Evolutionary conservation across 371 early-diverging fungal species (phyloP), one percentile per base, ranked within the genome.

Genomic region (Rhizopus sp.): DNA sequence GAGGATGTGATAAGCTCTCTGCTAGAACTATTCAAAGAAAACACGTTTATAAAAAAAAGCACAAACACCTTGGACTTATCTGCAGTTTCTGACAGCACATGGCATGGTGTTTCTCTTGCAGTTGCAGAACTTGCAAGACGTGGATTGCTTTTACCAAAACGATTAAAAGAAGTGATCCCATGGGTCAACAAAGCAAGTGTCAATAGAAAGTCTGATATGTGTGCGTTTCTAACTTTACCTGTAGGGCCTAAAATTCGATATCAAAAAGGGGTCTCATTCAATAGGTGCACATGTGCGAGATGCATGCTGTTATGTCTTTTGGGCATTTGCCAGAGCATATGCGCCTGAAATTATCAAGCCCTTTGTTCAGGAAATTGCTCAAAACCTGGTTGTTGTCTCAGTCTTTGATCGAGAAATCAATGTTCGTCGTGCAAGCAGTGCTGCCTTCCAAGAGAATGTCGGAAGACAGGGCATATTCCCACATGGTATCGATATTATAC

Each of bases 391-490:
- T 3, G 84, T 88, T 0, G 87, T 88, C 5, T 87, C 93, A 0
- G 80, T 94, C 2, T 91, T 93, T 72, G 99, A 98, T 70, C 85
- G 98, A 15, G 99, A 98, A 58, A 83, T 95, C 40, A 91, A 93
- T 57, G 91, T 97, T 7, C 86, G 99, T 16, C 80, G 99, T n/a
- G 99, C 99, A 1, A 90, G 91, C 34, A 88, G 89, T 62, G 98
- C 99, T 16, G 97, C 99, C 0, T 96, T 97, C 68, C 99, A 98
- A 69, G 99, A 98, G 66, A 92, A 93, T 57, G 97, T 95, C 29
- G 99, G 99, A 7, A 78, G 99, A 60, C 85, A 91, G 76, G 94
- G 87, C n/a, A 78, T 89, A 39, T 94, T 97, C 53, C 94, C 96
- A n/a, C 84, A 92, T 66, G 98, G 98, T 0, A 95, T 98, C 46